Base-by-base conservation (phyloP, 2,329 filamentous ascomycete genomes). In the Aspergillus luchuensis region DNA sequence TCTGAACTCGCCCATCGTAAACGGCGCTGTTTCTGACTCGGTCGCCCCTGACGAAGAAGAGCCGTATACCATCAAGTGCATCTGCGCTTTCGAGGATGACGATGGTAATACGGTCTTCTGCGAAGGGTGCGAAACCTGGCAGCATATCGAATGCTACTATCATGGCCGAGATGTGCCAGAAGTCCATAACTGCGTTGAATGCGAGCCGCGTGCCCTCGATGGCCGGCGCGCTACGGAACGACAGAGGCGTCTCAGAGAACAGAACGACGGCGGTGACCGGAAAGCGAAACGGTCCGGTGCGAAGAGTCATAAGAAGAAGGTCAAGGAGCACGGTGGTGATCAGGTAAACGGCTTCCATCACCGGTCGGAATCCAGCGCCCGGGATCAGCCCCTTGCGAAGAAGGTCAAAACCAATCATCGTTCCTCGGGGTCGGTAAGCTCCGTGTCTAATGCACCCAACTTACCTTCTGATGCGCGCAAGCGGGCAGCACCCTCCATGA, bases 61-160 rank as follows among this genome's bases (percentile, higher is more conserved):
- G 63, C 79, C 79, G 63, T 96, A 96, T 77, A 96, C 91, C 61
- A 97, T 98, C 81, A 97, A 96, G 83, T 99, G 95, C 85, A 96
- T 98, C 70, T 99, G 95, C 80, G 88, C 88, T 76, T 97, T 90
- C 78, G 82, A 87, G 76, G 92, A 96, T 81, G 95, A 99, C 83
- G 95, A 99, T 82, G 95, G 95, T 78, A 94, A 91, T 78, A 99
- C 95, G 62, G 96, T 99, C 64, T 92, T 93, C 78, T 99, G 95
- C 83, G 95, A 98, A 75, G 87, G 84, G 61, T 99, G 95, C 83
- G 91, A 97, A 75, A 95, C 92, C 53, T 99, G 95, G 95, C 95
- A 99, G 79, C 95, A 99, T 78, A 96, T 97, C 71, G 89, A 92
- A 74, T 99, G 95, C 79, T 98, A 96, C 79, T 98, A 98, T 75